phyloP scores from a whole-genome alignment of 305 asterid species.

The Fraxinus xanthoxyloides region DNA sequence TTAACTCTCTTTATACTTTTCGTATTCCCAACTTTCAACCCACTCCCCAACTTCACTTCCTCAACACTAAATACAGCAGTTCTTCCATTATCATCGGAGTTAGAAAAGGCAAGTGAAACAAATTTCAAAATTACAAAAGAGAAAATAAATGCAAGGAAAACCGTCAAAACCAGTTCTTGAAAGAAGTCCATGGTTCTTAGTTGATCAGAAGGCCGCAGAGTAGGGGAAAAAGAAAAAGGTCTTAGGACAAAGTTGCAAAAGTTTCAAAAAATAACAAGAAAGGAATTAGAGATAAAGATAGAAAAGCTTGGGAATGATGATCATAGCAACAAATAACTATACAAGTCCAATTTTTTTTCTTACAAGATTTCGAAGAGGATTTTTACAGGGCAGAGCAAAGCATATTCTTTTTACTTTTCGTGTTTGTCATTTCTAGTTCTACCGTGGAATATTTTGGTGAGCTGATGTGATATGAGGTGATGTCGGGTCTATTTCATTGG shows the following conservation, averaged over 20 bases:
- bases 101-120: conserved; percentile 39
- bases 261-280: conserved; percentile 28
- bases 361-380: conserved; percentile 28
- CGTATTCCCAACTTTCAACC: conserved; percentile 31
- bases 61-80: conserved; percentile 17
- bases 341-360: background rate
- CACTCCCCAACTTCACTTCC: conserved; percentile 29
- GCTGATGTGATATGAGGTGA: conserved; percentile 23
- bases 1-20: conserved; percentile 45
- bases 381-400: conserved; percentile 48
- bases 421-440: background rate
- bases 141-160: conserved; percentile 39
- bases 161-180: conserved; percentile 44
- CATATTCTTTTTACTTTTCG: conserved; percentile 47
- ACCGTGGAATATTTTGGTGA: conserved; percentile 10
- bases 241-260: conserved; percentile 18
- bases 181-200: conserved; percentile 39
- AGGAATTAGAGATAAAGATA: conserved; percentile 24
- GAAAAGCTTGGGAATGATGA: conserved; percentile 20
- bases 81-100: conserved; percentile 21
- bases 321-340: conserved; percentile 15
- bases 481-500: conserved; percentile 5
- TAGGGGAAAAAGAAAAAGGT: conserved; percentile 4
- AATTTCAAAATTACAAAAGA: conserved; percentile 49
- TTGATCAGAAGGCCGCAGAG: conserved; percentile 24